Conservation (phyloP, 306 rosid species). For the Pterocarpus santalinus region DNA sequence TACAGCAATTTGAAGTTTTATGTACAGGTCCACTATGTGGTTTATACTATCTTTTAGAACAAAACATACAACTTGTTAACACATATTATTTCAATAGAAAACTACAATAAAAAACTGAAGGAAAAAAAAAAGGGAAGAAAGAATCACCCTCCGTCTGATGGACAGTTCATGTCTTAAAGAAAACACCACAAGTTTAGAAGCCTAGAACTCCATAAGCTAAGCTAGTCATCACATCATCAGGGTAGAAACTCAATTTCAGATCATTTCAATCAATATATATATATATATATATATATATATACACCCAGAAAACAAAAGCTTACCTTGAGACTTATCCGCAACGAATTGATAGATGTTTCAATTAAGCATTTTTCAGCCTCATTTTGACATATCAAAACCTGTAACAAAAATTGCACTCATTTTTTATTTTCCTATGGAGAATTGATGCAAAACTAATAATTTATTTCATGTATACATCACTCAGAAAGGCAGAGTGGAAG, state of each 20-base stretch:
- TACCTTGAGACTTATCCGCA: constrained; percentile 97
- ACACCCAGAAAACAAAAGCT: constrained; percentile 2
- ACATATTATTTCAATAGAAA: background rate
- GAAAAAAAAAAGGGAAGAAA: background rate
- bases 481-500: background rate
- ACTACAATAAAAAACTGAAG: background rate
- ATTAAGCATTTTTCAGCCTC: constrained; percentile 96
- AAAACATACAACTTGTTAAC: constrained; percentile 15
- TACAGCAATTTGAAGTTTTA: constrained; percentile 1
- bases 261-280: constrained; percentile 29
- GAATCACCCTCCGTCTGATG: background rate
- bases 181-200: background rate
- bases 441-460: constrained; percentile 8
- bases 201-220: background rate
- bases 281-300: background rate
- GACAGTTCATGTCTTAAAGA: constrained; percentile 16
- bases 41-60: background rate
- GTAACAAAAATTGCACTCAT: constrained; percentile 46
- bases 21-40: background rate
- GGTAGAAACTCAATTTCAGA: constrained; percentile 34
- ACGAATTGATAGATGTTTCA: constrained; percentile 95
- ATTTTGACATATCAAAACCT: constrained; percentile 94
- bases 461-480: background rate
- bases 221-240: constrained; percentile 22
- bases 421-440: background rate